Evolutionary conservation across 208 protist species (phyloP), one percentile per base, ranked within the genome.

Genomic region (Leishmania braziliensis): DNA sequence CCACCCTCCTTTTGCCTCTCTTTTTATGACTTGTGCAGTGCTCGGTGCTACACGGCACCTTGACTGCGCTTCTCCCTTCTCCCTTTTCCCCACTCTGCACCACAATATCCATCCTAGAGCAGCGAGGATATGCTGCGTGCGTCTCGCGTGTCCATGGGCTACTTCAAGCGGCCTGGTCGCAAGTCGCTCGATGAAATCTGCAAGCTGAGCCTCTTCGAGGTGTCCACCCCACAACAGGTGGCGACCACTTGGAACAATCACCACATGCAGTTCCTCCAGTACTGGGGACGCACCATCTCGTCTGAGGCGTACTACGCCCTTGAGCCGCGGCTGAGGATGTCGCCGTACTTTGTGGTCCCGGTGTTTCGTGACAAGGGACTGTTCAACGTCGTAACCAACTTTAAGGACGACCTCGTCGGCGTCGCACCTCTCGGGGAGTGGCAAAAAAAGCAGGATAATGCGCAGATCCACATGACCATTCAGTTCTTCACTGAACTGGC

Each of bases 401-500:
- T 95, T 83, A 92, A 96, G 54, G 87, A 92, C 23, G 95, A 97
- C 82, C 84, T 98, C 70, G 82, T 97, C 9, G 93, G 92, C 36
- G 92, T 96, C n/a, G 89, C 93, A 0, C 94, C 95, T 23, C 90
- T 98, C 1, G 93, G 85, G 9, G 95, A 97, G 85, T 98, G 93
- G 91, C 95, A 98, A 79, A 78, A 93, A 79, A 95, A 97, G 87
- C 94, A 97, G 80, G 94, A 96, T 74, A 63, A 92, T 81, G 90
- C 95, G 36, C 79, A 89, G 65, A 86, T 95, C 39, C 93, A 98
- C 88, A 98, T 98, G 95, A 98, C 95, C 26, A 93, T 98, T 65
- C 95, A 98, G 84, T 98, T 98, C 84, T 98, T 98, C 82, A 97
- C 94, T 2, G 95, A 98, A 79, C 86, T 98, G n/a, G 71, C 87